Evolutionary conservation across 352 stramenopile species (phyloP), one percentile per base, ranked within the genome.

Genomic region (Phytophthora hybrid): DNA sequence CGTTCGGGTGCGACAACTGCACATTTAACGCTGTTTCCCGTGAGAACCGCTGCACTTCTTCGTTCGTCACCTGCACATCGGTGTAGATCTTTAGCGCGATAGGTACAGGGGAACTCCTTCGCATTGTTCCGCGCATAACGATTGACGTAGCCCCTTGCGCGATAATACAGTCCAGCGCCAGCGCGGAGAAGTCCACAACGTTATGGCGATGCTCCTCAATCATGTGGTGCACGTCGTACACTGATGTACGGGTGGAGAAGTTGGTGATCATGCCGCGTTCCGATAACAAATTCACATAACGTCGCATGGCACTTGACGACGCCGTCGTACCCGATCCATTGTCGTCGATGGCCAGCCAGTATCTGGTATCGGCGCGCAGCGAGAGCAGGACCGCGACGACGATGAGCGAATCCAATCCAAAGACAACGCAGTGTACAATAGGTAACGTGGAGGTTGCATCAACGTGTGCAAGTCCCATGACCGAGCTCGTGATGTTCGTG

Each of bases 61-160:
- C 90, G 56, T 93, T 86, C 16, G 88, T 95, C 19, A 95, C 88
- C 53, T 94, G 88, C 5, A 94, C 85, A 26, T 88, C 82, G 13
- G 89, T 95, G 77, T 95, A 96, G 56, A 96, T 93, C 71, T 96
- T 96, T 39, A 96, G 82, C 4, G 90, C 90, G 21, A 95, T 93
- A 13, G 88, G 71, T 2, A 78, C 78, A 1, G 65, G 76, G 13
- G 68, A 73, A 55, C 78, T 84, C 3, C 81, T 67, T 13, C 88
- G 83, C 29, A 97, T 53, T 0, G 78, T 73, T 10, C 90, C 90
- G 11, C 88, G 84, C 82, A 97, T 93, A 18, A 97, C 90, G 63
- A 97, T 92, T 10, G 87, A 91, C 13, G 88, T 97, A 6, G 88
- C 85, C 19, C 88, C 88, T 44, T 97, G 87, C 0, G 86, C 88